Conservation (phyloP, 768 basidiomycete genomes). For the Boletellus ananiceps region DNA sequence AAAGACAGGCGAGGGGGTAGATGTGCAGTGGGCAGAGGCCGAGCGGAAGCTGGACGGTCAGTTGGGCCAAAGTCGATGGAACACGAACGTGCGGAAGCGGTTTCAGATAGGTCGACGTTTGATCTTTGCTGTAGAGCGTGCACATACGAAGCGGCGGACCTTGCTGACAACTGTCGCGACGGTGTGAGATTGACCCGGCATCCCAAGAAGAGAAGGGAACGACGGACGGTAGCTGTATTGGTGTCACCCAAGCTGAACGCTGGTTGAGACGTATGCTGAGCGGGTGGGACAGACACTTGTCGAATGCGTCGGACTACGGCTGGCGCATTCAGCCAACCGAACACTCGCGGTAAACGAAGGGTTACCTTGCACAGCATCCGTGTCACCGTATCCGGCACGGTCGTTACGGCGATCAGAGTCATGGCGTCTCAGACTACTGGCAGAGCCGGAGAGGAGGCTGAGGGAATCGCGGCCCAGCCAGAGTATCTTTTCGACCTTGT, state of each 20-base stretch:
- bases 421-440: constrained; percentile 4
- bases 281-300: constrained; percentile 7
- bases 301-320: constrained; percentile 15
- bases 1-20: constrained; percentile 27
- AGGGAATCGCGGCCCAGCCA: constrained; percentile 30
- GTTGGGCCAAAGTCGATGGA: constrained; percentile 21
- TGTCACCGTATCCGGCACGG: constrained; percentile 12
- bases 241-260: constrained; percentile 14
- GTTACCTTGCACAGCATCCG: constrained; percentile 26
- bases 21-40: constrained; percentile 36
- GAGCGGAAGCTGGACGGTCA: constrained; percentile 37
- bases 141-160: constrained; percentile 17
- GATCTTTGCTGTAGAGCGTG: background rate
- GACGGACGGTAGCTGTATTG: constrained; percentile 23
- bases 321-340: background rate
- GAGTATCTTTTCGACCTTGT: constrained; percentile 33
- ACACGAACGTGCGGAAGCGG: constrained; percentile 19
- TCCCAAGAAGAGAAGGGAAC: background rate
- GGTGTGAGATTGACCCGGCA: constrained; percentile 9
- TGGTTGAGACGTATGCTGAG: constrained; percentile 8
- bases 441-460: constrained; percentile 24
- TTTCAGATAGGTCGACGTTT: constrained; percentile 1
- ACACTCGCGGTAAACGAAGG: background rate
- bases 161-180: constrained; percentile 17
- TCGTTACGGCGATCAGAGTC: constrained; percentile 14